Percentiles rank a stretch among this genome's conserved stretches.
Conservation (phyloP, 177 flowering plant genomes). For the Vitis hybrid region DNA sequence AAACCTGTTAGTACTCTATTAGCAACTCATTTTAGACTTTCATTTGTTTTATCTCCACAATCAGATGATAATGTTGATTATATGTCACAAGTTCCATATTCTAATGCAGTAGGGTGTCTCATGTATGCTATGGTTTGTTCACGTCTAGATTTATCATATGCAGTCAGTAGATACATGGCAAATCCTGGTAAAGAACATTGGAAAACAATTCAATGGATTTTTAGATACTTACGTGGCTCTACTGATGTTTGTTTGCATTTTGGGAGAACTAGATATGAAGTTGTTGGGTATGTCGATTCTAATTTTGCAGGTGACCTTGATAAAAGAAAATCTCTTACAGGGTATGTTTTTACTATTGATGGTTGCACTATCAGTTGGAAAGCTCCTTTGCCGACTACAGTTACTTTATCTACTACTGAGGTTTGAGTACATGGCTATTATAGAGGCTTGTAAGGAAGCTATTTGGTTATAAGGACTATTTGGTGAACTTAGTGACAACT, state of each 20-base stretch:
- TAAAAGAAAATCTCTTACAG: too few relatives aligned
- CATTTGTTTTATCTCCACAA: too few relatives aligned
- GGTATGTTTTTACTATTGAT: neutral
- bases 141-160: neutral
- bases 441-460: too few relatives aligned
- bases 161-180: neutral
- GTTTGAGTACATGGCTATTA: neutral
- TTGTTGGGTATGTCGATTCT: constrained; percentile 1
- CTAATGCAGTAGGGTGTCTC: too few relatives aligned
- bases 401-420: neutral
- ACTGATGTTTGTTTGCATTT: constrained; percentile 1
- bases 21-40: too few relatives aligned
- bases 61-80: too few relatives aligned
- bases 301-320: neutral
- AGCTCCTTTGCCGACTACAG: neutral
- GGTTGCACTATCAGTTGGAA: neutral
- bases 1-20: too few relatives aligned
- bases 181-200: neutral
- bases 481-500: neutral
- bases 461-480: too few relatives aligned
- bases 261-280: constrained; percentile 1
- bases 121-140: too few relatives aligned
- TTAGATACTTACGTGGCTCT: neutral
- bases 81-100: too few relatives aligned
- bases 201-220: neutral